Conservation (phyloP, 768 basidiomycete species). For the Pisolithus orientalis region DNA sequence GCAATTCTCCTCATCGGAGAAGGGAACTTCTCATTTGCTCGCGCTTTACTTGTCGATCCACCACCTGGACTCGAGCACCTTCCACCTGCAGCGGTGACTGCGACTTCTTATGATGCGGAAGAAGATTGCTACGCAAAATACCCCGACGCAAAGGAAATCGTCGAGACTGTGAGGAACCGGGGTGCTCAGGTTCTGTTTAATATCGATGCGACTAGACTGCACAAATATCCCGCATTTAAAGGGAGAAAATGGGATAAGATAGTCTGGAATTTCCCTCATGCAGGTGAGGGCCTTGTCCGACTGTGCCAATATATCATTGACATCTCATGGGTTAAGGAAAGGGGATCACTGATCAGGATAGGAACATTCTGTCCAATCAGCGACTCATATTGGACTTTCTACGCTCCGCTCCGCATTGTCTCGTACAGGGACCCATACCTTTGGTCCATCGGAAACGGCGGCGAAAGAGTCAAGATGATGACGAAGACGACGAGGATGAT, state of each 20-base stretch:
- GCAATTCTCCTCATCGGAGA: slow-evolving; percentile 81
- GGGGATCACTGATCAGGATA: slow-evolving; percentile 88
- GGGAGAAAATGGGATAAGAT: slow-evolving; percentile 68
- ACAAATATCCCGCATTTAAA: slow-evolving; percentile 50
- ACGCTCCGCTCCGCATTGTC: slow-evolving; percentile 56
- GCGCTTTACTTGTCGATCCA: slow-evolving; percentile 54
- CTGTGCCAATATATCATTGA: not conserved
- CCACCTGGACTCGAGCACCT: slow-evolving; percentile 43
- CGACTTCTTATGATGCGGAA: slow-evolving; percentile 83
- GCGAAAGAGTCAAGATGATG: slow-evolving; percentile 36
- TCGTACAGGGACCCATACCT: slow-evolving; percentile 55
- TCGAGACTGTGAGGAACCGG: slow-evolving; percentile 43
- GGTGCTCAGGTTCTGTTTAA: slow-evolving; percentile 73
- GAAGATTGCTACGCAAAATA: slow-evolving; percentile 77
- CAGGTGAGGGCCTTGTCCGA: slow-evolving; percentile 48
- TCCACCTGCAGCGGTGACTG: slow-evolving; percentile 63
- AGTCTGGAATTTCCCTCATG: slow-evolving; percentile 96
- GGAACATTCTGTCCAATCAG: slow-evolving; percentile 90
- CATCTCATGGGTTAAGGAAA: slow-evolving; percentile 43
- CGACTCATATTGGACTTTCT: slow-evolving; percentile 76
- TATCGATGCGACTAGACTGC: slow-evolving; percentile 79
- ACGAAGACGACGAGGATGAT: slow-evolving; percentile 40
- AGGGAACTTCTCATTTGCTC: slow-evolving; percentile 91
- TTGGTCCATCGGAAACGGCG: slow-evolving; percentile 33
- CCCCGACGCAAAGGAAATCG: slow-evolving; percentile 58